These are phyloP conservation scores for Chrysanthemum lavandulifolium DNA, from an alignment of 129 eudicot species.

Conservation along the genomic window DNA sequence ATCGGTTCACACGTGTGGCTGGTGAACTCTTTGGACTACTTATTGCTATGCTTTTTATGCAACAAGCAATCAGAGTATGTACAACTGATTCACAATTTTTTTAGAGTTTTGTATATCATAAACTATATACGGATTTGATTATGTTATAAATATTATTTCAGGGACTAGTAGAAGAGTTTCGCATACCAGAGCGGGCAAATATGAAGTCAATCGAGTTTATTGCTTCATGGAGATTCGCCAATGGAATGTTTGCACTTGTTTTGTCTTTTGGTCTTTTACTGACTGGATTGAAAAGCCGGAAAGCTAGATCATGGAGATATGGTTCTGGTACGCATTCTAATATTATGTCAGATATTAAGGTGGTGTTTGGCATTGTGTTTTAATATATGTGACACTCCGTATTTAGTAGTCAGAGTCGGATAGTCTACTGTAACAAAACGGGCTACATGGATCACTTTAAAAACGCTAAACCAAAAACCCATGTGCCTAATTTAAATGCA, in stretches of 20 bases:
- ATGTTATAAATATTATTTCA: conserved; percentile 13
- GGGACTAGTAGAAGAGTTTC: conserved; percentile 95
- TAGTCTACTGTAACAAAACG: neutral
- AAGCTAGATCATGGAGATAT: conserved; percentile 98
- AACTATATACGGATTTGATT: neutral
- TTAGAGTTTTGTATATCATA: neutral
- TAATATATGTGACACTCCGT: too few species aligned
- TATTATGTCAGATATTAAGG: too few species aligned
- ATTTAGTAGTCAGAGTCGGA: too few species aligned
- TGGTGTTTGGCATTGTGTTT: too few species aligned
- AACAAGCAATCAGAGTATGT: conserved; percentile 86
- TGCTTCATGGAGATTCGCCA: conserved; percentile 94
- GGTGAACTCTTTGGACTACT: conserved; percentile 95
- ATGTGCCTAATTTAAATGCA: too few species aligned
- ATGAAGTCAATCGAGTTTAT: conserved; percentile 44
- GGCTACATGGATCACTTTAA: too few species aligned
- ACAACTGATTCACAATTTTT: neutral
- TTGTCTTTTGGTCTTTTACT: conserved; percentile 88
- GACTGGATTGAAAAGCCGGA: conserved; percentile 85
- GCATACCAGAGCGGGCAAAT: conserved; percentile 62
- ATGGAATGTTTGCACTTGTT: conserved; percentile 98
- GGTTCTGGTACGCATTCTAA: conserved; percentile 68
- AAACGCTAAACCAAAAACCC: too few species aligned
- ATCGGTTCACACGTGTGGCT: conserved; percentile 92
- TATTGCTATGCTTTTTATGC: conserved; percentile 98